Base-by-base conservation (phyloP, 495 filamentous ascomycete species). In the Stereocaulon alpinum region DNA sequence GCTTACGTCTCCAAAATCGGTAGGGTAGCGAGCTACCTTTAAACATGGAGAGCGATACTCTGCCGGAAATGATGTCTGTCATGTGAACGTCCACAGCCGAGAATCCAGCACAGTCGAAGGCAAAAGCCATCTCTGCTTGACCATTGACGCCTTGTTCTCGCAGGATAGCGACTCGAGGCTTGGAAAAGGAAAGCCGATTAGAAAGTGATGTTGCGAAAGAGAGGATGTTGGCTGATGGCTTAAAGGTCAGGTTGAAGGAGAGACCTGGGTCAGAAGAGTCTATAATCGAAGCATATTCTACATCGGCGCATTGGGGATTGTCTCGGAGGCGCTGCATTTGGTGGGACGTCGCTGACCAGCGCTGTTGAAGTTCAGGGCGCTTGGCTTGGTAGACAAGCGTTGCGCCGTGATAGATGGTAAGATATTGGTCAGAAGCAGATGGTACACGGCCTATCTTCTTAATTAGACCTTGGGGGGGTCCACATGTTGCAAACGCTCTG, bases 91-190 rank as follows among this genome's bases (percentile, higher is more conserved):
- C 93, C 40, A 96, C 78, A 6, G 90, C 82, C 29, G 89, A 81
- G 74, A 98, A 97, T 40, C 92, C 91, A 56, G 92, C 93, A 22
- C 82, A 82, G 67, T 86, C 82, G 80, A 98, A 98, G 56, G 91
- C 91, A 63, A 94, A 97, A 6, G 93, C 93, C 88, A 98, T 97
- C 70, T 98, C 93, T 18, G 89, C 84, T 66, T 96, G 85, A 40
- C 91, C 89, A 74, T 98, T 97, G 62, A 94, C 87, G 66, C 93
- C 93, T 72, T 96, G 89, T 69, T 97, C 93, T 63, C 94, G 78
- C 17, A 98, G 83, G 66, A 98, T 96, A 40, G 93, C 93, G 34
- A 98, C 92, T 34, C 87, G 83, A 6, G 94, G 94, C 63, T 77
- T 82, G 64, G 83, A 82, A 66, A 93, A 85, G 56, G 83, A 80